A percentile compares a stretch with the other conserved stretches of the same genome.
These are phyloP conservation scores for Forsythia suspensa DNA, from an alignment of 257 asterid genomes.

Conservation along the genomic window DNA sequence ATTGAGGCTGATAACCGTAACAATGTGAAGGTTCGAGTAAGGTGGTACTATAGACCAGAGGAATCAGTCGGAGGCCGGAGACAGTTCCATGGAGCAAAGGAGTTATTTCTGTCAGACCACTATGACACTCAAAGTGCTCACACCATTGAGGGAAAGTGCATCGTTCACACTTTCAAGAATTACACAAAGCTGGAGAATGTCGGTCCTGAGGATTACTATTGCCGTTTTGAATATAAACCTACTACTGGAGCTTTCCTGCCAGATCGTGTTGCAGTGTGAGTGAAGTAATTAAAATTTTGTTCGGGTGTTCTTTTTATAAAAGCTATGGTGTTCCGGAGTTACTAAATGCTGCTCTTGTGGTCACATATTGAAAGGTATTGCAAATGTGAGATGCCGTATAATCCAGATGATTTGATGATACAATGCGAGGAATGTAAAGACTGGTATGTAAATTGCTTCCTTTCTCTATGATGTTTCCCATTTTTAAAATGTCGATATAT, in stretches of 20 bases:
- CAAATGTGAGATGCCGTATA: constrained; percentile 76
- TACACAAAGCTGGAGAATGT: constrained; percentile 56
- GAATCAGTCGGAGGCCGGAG: constrained; percentile 67
- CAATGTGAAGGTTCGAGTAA: constrained; percentile 42
- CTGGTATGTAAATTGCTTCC: constrained; percentile 44
- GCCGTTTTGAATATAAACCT: constrained; percentile 57
- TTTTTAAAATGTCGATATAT: background rate
- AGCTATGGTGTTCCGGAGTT: constrained; percentile 2
- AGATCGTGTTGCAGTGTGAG: constrained; percentile 71
- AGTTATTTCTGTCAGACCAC: constrained; percentile 64
- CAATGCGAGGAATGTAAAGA: constrained; percentile 72
- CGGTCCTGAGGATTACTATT: constrained; percentile 54
- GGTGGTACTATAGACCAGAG: constrained; percentile 80
- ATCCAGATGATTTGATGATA: constrained; percentile 73
- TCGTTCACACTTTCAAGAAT: constrained; percentile 55
- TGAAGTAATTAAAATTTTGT: constrained; percentile 4
- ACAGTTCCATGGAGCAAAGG: constrained; percentile 66
- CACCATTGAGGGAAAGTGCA: constrained; percentile 66
- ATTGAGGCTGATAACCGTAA: constrained; percentile 50
- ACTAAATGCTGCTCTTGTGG: constrained; percentile 26
- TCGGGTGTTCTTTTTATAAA: constrained; percentile 3
- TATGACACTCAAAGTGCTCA: constrained; percentile 58
- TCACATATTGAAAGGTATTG: constrained; percentile 52
- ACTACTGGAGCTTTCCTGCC: constrained; percentile 57
- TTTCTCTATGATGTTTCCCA: background rate